These are phyloP conservation scores for Bryum argenteum DNA, from an alignment of 225 moss, liverwort and hornwort genomes.

Conservation along the genomic window DNA sequence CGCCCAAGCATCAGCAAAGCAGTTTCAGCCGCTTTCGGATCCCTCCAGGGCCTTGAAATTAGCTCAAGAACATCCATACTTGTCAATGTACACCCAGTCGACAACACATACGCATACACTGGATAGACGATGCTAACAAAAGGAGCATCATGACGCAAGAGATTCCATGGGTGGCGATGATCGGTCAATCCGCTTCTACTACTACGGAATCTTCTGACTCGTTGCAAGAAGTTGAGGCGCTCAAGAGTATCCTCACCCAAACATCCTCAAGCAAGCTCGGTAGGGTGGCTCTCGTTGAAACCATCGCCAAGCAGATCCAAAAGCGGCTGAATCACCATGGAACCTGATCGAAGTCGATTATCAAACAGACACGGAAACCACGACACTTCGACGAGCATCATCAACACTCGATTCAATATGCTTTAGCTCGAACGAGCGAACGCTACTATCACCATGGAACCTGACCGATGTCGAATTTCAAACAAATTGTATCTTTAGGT, in stretches of 20 bases:
- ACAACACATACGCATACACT: no score
- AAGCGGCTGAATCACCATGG: constrained; percentile 82
- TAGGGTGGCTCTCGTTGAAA: constrained; percentile 85
- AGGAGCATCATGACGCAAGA: no score
- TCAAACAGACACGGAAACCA: no score
- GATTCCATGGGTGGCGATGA: constrained; percentile 95
- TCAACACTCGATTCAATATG: no score
- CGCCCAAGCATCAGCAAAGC: no score
- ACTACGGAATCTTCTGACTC: constrained; percentile 89
- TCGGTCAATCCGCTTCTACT: constrained; percentile 93
- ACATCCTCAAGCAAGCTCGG: constrained; percentile 70
- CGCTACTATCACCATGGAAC: no score
- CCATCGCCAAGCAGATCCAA: constrained; percentile 78
- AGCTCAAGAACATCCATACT: constrained; percentile 83
- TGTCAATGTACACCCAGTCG: constrained; percentile 70
- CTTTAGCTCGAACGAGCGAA: no score
- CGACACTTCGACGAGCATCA: no score
- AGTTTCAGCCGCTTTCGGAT: constrained; percentile 73
- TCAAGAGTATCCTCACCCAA: constrained; percentile 67
- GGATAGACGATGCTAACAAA: no score
- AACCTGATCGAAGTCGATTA: no score
- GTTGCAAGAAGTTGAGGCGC: constrained; percentile 79
- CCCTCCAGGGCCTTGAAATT: constrained; percentile 74
- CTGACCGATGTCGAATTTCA: no score
- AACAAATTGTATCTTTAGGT: no score